Conservation (phyloP, 257 asterid genomes). For the Solanum sparsipilum region DNA sequence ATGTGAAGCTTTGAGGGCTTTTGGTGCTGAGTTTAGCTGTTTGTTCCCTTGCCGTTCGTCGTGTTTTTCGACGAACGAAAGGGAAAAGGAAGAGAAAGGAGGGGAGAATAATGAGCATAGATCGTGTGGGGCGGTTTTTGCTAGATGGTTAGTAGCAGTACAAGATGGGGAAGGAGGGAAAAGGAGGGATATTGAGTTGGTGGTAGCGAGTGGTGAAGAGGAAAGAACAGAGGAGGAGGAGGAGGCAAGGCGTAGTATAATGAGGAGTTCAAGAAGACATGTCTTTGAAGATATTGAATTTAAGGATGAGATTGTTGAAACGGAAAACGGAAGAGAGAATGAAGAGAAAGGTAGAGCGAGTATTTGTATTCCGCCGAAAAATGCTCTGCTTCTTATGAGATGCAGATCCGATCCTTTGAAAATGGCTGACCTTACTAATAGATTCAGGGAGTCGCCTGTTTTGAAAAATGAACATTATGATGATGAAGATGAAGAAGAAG, state of each 20-base stretch:
- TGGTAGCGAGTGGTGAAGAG: constrained; percentile 64
- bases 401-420: constrained; percentile 96
- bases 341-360: constrained; percentile 51
- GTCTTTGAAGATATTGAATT: constrained; percentile 83
- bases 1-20: constrained; percentile 66
- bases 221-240: constrained; percentile 10
- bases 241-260: constrained; percentile 4
- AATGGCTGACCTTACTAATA: constrained; percentile 62
- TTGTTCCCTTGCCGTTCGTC: constrained; percentile 66
- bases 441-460: constrained; percentile 49
- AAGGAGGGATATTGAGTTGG: constrained; percentile 76
- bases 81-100: constrained; percentile 29
- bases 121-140: constrained; percentile 63
- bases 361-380: constrained; percentile 86
- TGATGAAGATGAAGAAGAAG: constrained; percentile 13
- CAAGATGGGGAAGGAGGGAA: constrained; percentile 59
- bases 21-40: constrained; percentile 77
- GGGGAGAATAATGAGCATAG: constrained; percentile 18
- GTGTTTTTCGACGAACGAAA: constrained; percentile 38
- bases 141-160: constrained; percentile 71
- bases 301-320: constrained; percentile 43
- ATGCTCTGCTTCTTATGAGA: constrained; percentile 85
- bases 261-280: constrained; percentile 60
- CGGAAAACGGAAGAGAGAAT: constrained; percentile 18
- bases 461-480: constrained; percentile 4